A percentile compares a stretch with the other conserved stretches of the same genome.
phyloP scores from a whole-genome alignment of 2,329 filamentous ascomycete genomes.

The Knufia fluminis region DNA sequence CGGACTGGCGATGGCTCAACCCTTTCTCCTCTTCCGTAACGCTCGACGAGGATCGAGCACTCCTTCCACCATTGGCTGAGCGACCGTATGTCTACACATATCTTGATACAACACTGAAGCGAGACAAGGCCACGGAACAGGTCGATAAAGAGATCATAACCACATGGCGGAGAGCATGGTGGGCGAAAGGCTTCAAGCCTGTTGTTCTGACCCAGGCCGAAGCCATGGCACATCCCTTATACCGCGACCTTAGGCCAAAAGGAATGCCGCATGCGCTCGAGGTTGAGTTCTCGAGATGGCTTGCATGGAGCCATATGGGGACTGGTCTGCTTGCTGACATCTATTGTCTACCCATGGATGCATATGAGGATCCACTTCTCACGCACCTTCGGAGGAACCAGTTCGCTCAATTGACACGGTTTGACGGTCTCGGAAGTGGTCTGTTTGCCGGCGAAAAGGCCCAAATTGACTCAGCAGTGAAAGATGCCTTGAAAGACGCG shows the following conservation, averaged over 20 bases:
- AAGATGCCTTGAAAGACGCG: conserved; percentile 48
- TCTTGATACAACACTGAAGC: conserved; percentile 61
- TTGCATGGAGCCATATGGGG: conserved; percentile 88
- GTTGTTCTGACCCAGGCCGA: conserved; percentile 71
- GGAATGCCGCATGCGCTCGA: conserved; percentile 55
- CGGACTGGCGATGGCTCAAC: conserved; percentile 80
- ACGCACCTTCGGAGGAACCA: conserved; percentile 65
- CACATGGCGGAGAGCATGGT: conserved; percentile 89
- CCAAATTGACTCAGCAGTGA: conserved; percentile 55
- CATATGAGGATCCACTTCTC: conserved; percentile 62
- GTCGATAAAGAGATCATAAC: conserved; percentile 72
- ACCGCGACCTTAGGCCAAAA: conserved; percentile 57
- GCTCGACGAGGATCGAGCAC: conserved; percentile 70
- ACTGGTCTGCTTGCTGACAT: conserved; percentile 71
- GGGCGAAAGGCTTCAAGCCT: conserved; percentile 84
- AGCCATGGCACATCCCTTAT: conserved; percentile 73
- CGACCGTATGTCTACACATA: conserved; percentile 81
- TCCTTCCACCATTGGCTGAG: conserved; percentile 65
- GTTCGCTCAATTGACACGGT: conserved; percentile 64
- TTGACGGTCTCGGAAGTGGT: conserved; percentile 60
- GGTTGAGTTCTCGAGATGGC: conserved; percentile 68
- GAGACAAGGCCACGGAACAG: conserved; percentile 54
- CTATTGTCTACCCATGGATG: conserved; percentile 74
- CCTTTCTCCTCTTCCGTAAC: conserved; percentile 76
- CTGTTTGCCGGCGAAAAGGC: conserved; percentile 63